Evolutionary conservation across 2,329 filamentous ascomycete species (phyloP), one percentile per base, ranked within the genome.

Genomic region (Berkeleyomyces basicola): DNA sequence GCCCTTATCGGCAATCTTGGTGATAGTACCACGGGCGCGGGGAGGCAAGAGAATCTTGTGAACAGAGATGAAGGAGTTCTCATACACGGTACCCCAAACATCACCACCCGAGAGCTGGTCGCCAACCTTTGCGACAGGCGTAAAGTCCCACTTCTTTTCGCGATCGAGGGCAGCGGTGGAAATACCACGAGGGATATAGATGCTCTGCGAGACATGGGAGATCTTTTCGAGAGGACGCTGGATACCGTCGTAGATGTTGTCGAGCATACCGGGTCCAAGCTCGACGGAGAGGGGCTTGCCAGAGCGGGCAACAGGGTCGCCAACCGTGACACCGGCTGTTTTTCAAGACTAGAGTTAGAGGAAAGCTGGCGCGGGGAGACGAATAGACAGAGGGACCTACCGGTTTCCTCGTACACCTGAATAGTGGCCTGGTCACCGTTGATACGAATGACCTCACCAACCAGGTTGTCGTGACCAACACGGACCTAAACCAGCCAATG

Each of bases 181-280:
- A 72, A 99, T 92, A 74, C 93, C 93, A 69, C 93, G 89, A 70
- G 93, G 93, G 67, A 99, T 99, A 76, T 99, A 99, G 75, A 99
- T 99, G 75, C 88, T 90, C 71, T 90, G 79, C 61, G 90, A 84
- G 58, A 82, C 76, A 47, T 86, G 78, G 68, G 89, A 79, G 70
- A 99, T 99, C 68, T 83, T 85, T 76, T 86, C 86, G 69, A 99
- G 85, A 59, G 93, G 93, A 72, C 93, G 86, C 76, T 99, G 93
- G 71, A 99, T 99, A 78, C 93, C 93, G 74, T 99, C 93, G 80
- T 97, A 99, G 75, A 99, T 99, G 68, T 93, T 96, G 78, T 97
- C 92, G 82, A 99, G 90, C 74, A 99, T 79, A 73, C 93, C 93
- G 67, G 93, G 93, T 59, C 93, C 93, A 58, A 99, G 86, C 76